Conservation (phyloP, 2,329 filamentous ascomycete species). For the Calonectria pseudoreteaudii region DNA sequence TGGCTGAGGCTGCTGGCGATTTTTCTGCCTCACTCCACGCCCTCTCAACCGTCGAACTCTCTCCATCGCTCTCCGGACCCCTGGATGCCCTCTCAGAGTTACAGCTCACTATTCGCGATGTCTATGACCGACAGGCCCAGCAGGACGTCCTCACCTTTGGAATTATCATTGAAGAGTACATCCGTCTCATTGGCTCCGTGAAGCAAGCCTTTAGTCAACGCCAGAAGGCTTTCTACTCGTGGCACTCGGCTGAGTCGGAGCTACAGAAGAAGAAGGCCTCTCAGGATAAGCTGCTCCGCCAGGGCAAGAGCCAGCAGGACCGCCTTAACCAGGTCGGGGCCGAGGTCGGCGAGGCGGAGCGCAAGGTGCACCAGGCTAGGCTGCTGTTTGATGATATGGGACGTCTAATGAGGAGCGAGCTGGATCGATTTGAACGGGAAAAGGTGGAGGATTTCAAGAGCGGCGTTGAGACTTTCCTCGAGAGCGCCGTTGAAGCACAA, state of each 20-base stretch:
- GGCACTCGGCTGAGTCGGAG: slow-evolving; percentile 92
- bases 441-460: slow-evolving; percentile 99
- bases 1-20: slow-evolving; percentile 92
- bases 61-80: slow-evolving; percentile 86
- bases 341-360: slow-evolving; percentile 94
- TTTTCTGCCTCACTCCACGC: slow-evolving; percentile 95
- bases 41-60: slow-evolving; percentile 91
- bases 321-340: slow-evolving; percentile 91
- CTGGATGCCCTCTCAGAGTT: slow-evolving; percentile 93
- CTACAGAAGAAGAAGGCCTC: slow-evolving; percentile 88
- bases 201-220: slow-evolving; percentile 93
- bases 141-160: slow-evolving; percentile 96
- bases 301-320: slow-evolving; percentile 96
- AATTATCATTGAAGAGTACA: slow-evolving; percentile 98
- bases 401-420: slow-evolving; percentile 86
- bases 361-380: slow-evolving; percentile 89
- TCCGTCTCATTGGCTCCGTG: slow-evolving; percentile 92
- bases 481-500: slow-evolving; percentile 96
- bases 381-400: slow-evolving; percentile 98
- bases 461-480: slow-evolving; percentile 95
- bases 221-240: slow-evolving; percentile 95
- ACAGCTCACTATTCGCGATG: slow-evolving; percentile 91
- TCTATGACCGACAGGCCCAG: slow-evolving; percentile 96
- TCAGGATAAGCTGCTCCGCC: slow-evolving; percentile 94
- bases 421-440: slow-evolving; percentile 94